Percentiles rank a stretch among this genome's conserved stretches.
These are phyloP conservation scores for Cerrena zonata DNA, from an alignment of 1,284 basidiomycete species.

Conservation along the genomic window DNA sequence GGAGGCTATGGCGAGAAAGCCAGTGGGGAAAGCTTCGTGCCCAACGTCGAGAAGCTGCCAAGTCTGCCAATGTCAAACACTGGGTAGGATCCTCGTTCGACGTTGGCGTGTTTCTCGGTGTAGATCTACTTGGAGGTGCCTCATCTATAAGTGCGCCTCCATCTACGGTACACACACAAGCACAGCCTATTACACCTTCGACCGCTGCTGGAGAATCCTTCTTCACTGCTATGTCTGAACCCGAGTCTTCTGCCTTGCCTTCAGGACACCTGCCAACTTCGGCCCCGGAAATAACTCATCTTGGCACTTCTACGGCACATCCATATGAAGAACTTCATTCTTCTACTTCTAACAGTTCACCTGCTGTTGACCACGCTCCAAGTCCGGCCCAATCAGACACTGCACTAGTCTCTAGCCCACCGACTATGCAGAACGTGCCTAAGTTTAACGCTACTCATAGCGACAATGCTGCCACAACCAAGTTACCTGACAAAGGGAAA, in stretches of 20 bases:
- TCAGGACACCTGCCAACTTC: neutral
- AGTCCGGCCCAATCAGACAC: conserved; percentile 1
- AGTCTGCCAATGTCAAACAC: conserved; percentile 25
- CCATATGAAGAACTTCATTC: conserved; percentile 2
- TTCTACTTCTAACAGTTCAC: conserved; percentile 6
- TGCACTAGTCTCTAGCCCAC: neutral
- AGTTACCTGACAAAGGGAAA: conserved; percentile 19
- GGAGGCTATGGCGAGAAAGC: conserved; percentile 56
- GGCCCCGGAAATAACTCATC: neutral
- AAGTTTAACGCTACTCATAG: neutral
- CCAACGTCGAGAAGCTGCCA: conserved; percentile 32
- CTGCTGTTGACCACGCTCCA: conserved; percentile 12
- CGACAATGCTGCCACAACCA: neutral
- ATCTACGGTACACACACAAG: neutral
- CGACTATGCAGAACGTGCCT: neutral
- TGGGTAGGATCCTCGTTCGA: conserved; percentile 76
- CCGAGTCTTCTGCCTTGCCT: neutral
- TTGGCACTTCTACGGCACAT: neutral
- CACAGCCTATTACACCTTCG: conserved; percentile 11
- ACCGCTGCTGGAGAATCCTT: conserved; percentile 28
- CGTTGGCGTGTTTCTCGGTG: conserved; percentile 60
- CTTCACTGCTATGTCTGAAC: conserved; percentile 30
- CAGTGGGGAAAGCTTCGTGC: conserved; percentile 55
- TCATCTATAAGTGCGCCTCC: neutral
- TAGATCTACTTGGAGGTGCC: conserved; percentile 30